Base-by-base conservation (phyloP, 352 stramenopile genomes). In the Ophiocytium majus region DNA sequence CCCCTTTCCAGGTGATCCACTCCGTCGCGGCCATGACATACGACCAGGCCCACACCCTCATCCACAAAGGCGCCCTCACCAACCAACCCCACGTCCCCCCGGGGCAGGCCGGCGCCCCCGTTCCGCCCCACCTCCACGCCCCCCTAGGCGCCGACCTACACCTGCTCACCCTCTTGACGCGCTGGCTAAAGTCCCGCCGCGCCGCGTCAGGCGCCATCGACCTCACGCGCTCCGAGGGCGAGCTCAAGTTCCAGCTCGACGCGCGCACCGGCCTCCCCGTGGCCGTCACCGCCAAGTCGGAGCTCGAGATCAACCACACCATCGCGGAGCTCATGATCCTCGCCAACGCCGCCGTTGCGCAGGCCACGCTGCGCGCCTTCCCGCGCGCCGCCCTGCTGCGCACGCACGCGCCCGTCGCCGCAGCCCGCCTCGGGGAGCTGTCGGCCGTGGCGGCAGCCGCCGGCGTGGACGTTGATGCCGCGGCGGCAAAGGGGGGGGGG, bases 1-100 rank as follows among this genome's bases (percentile, higher is more conserved):
- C 5, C 43, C 5, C 43, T 76, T 86, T 79, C 78, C 85, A 89
- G 1, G 93, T 99, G 28, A 99, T 99, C 82, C 95, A 95, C 34
- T 98, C 94, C 1, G 98, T 94, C 79, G 95, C 94, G 88, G 92
- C 95, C 88, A 91, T 99, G 43, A 96, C 98, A 86, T 99, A 99
- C 85, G 82, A 87, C n/a, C 85, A 89, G 80, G 84, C 84, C 19
- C 64, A 88, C 50, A 88, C 76, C 34, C 74, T 88, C 10, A 83
- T 88, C 33, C 36, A 86, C 57, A 32, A 66, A 9, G 84, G 84
- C 71, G 10, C 43, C 14, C 66, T 88, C n/a, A 63, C 31, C 19
- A 64, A 75, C 10, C 63, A 63, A 35, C 1, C 66, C 36, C 75
- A 80, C 63, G 71, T 82, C 0, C 85, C 85, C 23, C 64, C 64